A percentile compares a stretch with the other conserved stretches of the same genome.
Conservation (phyloP, 2,329 filamentous ascomycete species). For the Fusarium nurragi region DNA sequence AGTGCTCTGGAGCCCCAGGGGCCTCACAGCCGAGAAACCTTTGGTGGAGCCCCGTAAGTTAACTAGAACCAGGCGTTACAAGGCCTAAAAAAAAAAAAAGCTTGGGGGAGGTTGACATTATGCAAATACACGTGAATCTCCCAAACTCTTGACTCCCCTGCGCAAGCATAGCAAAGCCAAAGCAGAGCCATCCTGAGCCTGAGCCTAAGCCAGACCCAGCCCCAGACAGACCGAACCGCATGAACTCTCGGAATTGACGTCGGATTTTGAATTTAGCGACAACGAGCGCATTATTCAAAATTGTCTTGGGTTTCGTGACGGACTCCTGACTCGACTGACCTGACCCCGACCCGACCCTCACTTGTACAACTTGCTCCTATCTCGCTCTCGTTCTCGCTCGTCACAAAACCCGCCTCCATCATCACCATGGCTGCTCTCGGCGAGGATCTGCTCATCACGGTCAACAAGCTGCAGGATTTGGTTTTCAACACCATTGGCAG, state of each 20-base stretch:
- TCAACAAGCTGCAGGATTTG: slow-evolving; percentile 98
- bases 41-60: slow-evolving; percentile 18
- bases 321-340: slow-evolving; percentile 38
- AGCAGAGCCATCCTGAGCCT: slow-evolving; percentile 11
- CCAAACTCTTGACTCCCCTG: slow-evolving; percentile 10
- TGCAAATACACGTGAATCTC: slow-evolving; percentile 43
- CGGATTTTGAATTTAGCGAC: slow-evolving; percentile 41
- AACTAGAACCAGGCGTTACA: slow-evolving; percentile 8
- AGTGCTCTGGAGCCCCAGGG: background rate
- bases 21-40: slow-evolving; percentile 24
- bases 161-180: slow-evolving; percentile 24
- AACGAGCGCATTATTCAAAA: slow-evolving; percentile 42
- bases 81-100: slow-evolving; percentile 18
- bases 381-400: slow-evolving; percentile 11
- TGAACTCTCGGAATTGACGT: slow-evolving; percentile 45
- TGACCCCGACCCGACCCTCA: slow-evolving; percentile 23
- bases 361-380: slow-evolving; percentile 17
- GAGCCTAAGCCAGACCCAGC: slow-evolving; percentile 14
- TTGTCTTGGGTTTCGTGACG: slow-evolving; percentile 24
- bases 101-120: slow-evolving; percentile 16
- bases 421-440: slow-evolving; percentile 87
- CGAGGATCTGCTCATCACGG: slow-evolving; percentile 92
- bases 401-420: slow-evolving; percentile 29
- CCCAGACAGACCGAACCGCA: slow-evolving; percentile 36
- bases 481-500: slow-evolving; percentile 99